phyloP scores from a whole-genome alignment of 1,284 basidiomycete species.

The Tilletia caries region DNA sequence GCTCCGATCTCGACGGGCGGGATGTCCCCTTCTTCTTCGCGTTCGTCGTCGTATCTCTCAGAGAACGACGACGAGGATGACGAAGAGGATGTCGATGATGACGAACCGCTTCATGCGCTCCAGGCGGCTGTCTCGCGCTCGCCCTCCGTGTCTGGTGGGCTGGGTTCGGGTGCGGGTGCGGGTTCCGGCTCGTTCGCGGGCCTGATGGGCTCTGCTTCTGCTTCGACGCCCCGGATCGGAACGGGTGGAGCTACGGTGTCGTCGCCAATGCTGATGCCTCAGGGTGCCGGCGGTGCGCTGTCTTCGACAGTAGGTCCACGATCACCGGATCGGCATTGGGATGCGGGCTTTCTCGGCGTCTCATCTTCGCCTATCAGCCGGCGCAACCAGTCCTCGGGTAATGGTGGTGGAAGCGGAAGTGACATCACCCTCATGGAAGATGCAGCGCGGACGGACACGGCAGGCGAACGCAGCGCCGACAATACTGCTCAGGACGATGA shows the following conservation, averaged over 20 bases:
- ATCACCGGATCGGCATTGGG: neutral
- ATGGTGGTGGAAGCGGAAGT: neutral
- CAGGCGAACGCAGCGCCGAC: neutral
- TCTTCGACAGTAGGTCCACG: neutral
- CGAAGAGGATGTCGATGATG: neutral
- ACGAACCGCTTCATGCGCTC: constrained; percentile 19
- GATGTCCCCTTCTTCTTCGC: too few species aligned
- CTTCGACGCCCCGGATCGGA: neutral
- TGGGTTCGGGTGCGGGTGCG: neutral
- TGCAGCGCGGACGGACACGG: neutral
- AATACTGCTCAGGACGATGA: neutral
- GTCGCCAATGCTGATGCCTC: neutral
- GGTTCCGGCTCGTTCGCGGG: neutral
- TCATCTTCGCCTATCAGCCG: neutral
- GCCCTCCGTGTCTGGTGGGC: constrained; percentile 2
- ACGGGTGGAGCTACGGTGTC: neutral
- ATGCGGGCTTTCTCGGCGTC: neutral
- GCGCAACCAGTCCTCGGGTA: neutral
- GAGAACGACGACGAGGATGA: too few species aligned
- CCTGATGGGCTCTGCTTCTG: neutral
- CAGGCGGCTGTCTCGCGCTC: constrained; percentile 24
- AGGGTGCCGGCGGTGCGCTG: neutral
- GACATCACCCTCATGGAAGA: neutral
- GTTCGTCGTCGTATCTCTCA: too few species aligned
- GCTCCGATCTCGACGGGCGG: too few species aligned